phyloP scores from a whole-genome alignment of 768 basidiomycete genomes.

The Mycena indigotica region DNA sequence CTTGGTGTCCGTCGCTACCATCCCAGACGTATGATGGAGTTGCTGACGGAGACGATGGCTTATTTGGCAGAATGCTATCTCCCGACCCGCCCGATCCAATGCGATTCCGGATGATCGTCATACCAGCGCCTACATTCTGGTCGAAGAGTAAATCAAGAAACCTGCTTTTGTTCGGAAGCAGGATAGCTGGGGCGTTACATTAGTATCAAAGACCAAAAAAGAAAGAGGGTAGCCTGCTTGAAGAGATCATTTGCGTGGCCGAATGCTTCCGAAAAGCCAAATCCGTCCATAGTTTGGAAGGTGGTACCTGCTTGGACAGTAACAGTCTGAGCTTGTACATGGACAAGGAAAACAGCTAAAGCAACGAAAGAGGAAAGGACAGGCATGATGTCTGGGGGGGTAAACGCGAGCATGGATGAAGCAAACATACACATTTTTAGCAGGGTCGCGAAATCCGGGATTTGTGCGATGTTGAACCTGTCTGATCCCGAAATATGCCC shows the following conservation, averaged over 20 bases:
- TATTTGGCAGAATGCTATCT: slow-evolving; percentile 14
- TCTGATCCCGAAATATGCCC: too few relatives aligned
- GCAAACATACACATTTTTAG: neutral
- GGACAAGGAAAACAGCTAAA: neutral
- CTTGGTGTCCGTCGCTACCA: slow-evolving; percentile 1
- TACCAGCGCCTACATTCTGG: slow-evolving; percentile 11
- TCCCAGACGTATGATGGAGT: slow-evolving; percentile 12
- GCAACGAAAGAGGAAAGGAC: neutral
- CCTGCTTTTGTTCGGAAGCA: slow-evolving; percentile 11
- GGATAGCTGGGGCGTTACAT: too few relatives aligned
- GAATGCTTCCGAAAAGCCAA: slow-evolving; percentile 16
- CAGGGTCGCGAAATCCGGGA: neutral
- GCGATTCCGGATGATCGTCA: slow-evolving; percentile 19
- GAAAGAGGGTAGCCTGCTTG: too few relatives aligned
- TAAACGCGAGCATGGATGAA: neutral
- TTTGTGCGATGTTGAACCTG: neutral
- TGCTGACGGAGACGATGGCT: slow-evolving; percentile 5
- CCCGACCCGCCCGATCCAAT: slow-evolving; percentile 8
- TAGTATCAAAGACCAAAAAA: too few relatives aligned
- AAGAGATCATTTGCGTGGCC: slow-evolving; percentile 14
- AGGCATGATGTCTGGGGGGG: neutral
- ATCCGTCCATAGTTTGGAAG: slow-evolving; percentile 19
- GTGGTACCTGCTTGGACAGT: slow-evolving; percentile 9
- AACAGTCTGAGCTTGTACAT: slow-evolving; percentile 2
- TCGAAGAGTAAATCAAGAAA: slow-evolving; percentile 11